phyloP scores from a whole-genome alignment of 176 grass and related monocot genomes.

The Saccharum officinarum region DNA sequence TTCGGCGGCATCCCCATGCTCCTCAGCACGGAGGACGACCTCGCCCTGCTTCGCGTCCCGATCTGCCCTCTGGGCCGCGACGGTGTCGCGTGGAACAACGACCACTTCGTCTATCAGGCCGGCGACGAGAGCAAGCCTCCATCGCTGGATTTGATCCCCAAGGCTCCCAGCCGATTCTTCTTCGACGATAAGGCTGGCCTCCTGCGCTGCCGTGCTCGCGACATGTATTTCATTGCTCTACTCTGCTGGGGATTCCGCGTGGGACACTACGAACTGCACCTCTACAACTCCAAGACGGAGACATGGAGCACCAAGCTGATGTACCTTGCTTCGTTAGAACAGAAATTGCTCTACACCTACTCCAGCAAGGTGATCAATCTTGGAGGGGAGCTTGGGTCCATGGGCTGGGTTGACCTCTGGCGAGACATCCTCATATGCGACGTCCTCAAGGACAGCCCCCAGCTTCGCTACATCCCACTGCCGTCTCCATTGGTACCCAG shows the following conservation, averaged over 20 bases:
- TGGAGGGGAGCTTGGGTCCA: neutral
- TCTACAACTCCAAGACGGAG: no score
- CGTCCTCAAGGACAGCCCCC: neutral
- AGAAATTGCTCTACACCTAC: no score
- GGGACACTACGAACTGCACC: no score
- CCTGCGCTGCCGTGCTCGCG: no score
- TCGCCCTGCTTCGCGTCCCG: neutral
- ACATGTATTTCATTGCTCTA: no score
- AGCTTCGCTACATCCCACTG: neutral
- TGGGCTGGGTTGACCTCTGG: conserved; percentile 7
- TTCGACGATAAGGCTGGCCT: no score
- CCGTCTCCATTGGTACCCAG: neutral
- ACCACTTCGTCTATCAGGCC: neutral
- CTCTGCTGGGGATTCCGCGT: no score
- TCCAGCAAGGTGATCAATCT: neutral
- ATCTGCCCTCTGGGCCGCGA: neutral
- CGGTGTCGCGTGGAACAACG: no score
- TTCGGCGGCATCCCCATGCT: neutral
- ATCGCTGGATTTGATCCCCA: no score
- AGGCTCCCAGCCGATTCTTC: no score
- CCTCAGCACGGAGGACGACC: neutral
- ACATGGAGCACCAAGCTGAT: no score
- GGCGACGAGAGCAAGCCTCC: neutral
- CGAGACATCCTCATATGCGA: neutral
- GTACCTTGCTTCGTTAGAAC: no score